Percentiles rank a stretch among this genome's conserved stretches.
phyloP scores from a whole-genome alignment of 257 asterid species.

The Paulownia fortunei region DNA sequence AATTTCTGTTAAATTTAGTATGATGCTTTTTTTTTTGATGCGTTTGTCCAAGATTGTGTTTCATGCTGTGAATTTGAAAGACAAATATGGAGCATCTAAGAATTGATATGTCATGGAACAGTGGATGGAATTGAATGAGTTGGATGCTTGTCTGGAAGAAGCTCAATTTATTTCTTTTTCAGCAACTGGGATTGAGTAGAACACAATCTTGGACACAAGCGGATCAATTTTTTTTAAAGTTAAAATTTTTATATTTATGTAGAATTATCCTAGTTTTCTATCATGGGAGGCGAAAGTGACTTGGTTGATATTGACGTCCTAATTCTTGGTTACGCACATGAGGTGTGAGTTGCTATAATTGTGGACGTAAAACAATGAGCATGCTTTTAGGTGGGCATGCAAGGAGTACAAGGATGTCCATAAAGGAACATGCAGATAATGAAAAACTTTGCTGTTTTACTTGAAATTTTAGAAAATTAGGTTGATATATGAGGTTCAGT shows the following conservation, averaged over 20 bases:
- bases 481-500: neutral
- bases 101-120: neutral
- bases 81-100: neutral
- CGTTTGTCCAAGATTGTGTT: neutral
- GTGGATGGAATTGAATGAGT: neutral
- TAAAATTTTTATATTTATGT: neutral
- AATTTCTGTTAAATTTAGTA: neutral
- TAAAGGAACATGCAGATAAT: conserved; percentile 60
- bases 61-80: neutral
- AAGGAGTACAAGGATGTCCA: conserved; percentile 48
- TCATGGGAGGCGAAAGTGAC: neutral
- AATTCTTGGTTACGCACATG: conserved; percentile 69
- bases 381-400: conserved; percentile 69
- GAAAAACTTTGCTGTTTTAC: neutral
- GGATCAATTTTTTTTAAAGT: neutral
- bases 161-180: neutral
- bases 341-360: conserved; percentile 68
- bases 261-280: neutral
- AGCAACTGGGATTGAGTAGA: no score
- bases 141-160: neutral
- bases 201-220: no score
- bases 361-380: conserved; percentile 54
- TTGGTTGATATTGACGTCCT: conserved; percentile 39
- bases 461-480: neutral
- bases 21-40: neutral